These are phyloP conservation scores for Moricandia moricandioides DNA, from an alignment of 345 rosid species.

Conservation along the genomic window DNA sequence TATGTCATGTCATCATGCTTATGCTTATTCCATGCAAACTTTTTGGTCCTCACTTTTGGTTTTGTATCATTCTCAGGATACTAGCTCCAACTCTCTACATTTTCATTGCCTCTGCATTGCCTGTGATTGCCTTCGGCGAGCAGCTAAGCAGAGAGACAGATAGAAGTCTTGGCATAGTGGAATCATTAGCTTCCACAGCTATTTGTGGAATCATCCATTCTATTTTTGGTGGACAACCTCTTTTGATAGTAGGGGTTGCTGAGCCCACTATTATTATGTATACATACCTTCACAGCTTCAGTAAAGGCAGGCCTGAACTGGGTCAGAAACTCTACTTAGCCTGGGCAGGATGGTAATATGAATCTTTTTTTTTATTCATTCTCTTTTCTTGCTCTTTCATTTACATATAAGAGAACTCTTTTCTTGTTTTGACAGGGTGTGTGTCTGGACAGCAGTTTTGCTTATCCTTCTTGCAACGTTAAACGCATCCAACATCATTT, in stretches of 20 bases:
- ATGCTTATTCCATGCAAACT: neutral
- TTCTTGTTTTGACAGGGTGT: conserved; percentile 56
- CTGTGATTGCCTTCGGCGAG: conserved; percentile 70
- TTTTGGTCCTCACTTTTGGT: neutral
- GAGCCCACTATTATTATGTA: conserved; percentile 88
- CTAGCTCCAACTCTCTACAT: conserved; percentile 65
- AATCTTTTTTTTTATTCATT: no score
- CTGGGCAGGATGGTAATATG: conserved; percentile 96
- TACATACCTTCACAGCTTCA: conserved; percentile 67
- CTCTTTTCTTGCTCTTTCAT: neutral
- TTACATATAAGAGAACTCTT: neutral
- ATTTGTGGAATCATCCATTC: conserved; percentile 62
- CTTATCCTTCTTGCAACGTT: conserved; percentile 62
- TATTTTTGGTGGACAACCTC: conserved; percentile 75
- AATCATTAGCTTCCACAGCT: conserved; percentile 62
- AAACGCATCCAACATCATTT: conserved; percentile 60
- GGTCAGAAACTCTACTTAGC: conserved; percentile 70
- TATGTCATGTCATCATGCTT: conserved; percentile 1
- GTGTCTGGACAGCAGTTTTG: conserved; percentile 79
- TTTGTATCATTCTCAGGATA: conserved; percentile 38
- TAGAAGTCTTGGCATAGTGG: conserved; percentile 58
- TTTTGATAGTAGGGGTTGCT: conserved; percentile 77
- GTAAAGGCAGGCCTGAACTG: conserved; percentile 53
- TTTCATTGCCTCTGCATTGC: conserved; percentile 71
- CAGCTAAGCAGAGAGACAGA: conserved; percentile 64